Evolutionary conservation across 257 asterid species (phyloP).

Genomic region (Solanum clarkiae): DNA sequence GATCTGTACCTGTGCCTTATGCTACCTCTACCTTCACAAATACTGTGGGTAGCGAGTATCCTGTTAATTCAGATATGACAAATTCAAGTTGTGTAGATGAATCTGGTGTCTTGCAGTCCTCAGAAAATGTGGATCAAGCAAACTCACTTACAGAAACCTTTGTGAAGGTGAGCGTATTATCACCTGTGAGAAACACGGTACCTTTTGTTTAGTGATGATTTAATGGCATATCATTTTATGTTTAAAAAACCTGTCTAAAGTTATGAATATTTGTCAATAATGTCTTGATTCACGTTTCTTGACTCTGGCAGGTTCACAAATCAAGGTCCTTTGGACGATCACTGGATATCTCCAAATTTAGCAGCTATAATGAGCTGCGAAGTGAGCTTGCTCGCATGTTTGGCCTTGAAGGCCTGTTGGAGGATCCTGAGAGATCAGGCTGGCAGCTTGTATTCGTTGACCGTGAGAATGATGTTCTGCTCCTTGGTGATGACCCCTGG

Average conservation of each 20-base stretch:
- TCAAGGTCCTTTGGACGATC: conserved; percentile 86
- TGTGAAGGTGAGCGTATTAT: conserved; percentile 54
- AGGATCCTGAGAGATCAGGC: conserved; percentile 99
- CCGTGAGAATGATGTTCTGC: conserved; percentile 93
- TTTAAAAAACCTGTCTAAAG: not conserved
- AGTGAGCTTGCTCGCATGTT: conserved; percentile 88
- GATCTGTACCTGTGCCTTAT: conserved; percentile 42
- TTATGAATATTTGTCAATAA: not conserved
- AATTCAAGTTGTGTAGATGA: conserved; percentile 81
- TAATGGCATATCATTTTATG: not conserved
- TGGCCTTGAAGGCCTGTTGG: conserved; percentile 89
- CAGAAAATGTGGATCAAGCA: conserved; percentile 68
- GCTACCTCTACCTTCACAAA: conserved; percentile 37
- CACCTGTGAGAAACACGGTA: not conserved
- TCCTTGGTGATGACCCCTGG: conserved; percentile 99
- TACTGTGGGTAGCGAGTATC: conserved; percentile 40
- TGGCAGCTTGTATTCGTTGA: conserved; percentile 99
- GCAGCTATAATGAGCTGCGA: conserved; percentile 92
- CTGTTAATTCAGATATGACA: conserved; percentile 57
- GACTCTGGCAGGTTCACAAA: conserved; percentile 60
- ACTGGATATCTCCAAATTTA: conserved; percentile 83
- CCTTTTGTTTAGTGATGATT: not conserved
- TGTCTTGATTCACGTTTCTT: not conserved
- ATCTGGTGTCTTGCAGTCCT: conserved; percentile 76
- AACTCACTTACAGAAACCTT: conserved; percentile 50